Percentiles rank a stretch among this genome's conserved stretches.
These are phyloP conservation scores for Ophiocordyceps camponoti-rufipedis DNA, from an alignment of 2,329 filamentous ascomycete genomes.

Conservation along the genomic window DNA sequence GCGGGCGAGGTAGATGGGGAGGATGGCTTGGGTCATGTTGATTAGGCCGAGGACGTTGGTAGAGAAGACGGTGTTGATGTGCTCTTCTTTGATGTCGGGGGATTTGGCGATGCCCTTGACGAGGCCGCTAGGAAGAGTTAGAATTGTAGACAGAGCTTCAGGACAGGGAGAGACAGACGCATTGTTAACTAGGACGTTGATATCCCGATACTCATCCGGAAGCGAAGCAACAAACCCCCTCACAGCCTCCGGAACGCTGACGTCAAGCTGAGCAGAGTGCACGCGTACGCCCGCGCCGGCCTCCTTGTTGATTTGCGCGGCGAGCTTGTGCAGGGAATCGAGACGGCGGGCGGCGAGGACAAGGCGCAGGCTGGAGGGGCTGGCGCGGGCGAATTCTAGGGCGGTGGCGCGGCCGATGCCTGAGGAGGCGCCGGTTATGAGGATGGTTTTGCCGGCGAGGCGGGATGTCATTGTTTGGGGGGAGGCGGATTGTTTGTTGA, in stretches of 20 bases:
- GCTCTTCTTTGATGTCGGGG: conserved; percentile 62
- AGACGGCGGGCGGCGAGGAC: conserved; percentile 77
- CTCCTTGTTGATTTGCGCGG: conserved; percentile 56
- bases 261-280: conserved; percentile 67
- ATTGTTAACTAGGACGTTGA: conserved; percentile 90
- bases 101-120: conserved; percentile 79
- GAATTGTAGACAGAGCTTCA: no score
- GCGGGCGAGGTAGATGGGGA: conserved; percentile 58
- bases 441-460: conserved; percentile 79
- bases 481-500: no score
- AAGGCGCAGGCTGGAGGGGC: conserved; percentile 61
- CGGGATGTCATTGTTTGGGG: conserved; percentile 32
- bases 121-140: conserved; percentile 41
- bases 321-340: conserved; percentile 60
- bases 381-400: conserved; percentile 81
- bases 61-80: conserved; percentile 73
- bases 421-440: conserved; percentile 83
- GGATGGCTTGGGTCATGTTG: conserved; percentile 84
- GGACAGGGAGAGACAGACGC: conserved; percentile 39
- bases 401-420: conserved; percentile 75
- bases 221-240: conserved; percentile 51
- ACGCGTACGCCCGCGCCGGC: conserved; percentile 69
- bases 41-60: conserved; percentile 94
- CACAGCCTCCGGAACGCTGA: conserved; percentile 64
- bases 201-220: conserved; percentile 65